Evolutionary conservation across 2,329 filamentous ascomycete genomes (phyloP).

Genomic region (Trichoderma polysporum): DNA sequence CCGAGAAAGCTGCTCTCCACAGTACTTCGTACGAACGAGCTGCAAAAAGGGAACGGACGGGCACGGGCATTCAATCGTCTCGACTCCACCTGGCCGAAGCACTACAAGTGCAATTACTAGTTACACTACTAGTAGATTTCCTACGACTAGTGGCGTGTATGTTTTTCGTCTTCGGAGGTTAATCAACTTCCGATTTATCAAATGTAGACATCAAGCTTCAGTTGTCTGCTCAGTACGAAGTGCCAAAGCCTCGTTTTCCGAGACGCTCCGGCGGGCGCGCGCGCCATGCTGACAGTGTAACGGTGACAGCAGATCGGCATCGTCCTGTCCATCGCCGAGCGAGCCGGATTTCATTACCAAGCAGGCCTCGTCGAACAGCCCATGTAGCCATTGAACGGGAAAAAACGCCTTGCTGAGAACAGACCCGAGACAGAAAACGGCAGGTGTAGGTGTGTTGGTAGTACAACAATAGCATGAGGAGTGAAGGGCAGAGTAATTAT

Average conservation of each 20-base stretch:
- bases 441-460: neutral
- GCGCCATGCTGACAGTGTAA: slow-evolving; percentile 12
- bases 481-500: neutral
- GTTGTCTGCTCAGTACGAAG: neutral
- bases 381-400: neutral
- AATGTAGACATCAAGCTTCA: neutral
- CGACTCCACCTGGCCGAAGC: neutral
- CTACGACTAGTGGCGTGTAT: neutral
- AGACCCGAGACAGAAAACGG: neutral
- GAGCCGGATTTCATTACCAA: slow-evolving; percentile 15
- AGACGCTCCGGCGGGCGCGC: neutral
- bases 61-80: neutral
- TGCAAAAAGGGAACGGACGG: neutral
- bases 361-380: neutral
- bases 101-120: too few relatives aligned
- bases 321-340: neutral
- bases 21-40: neutral
- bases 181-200: neutral
- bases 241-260: neutral
- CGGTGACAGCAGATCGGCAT: slow-evolving; percentile 14
- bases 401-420: neutral
- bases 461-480: neutral
- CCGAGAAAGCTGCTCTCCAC: neutral
- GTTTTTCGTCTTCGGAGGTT: neutral
- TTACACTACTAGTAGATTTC: neutral